A percentile compares a stretch with the other conserved stretches of the same genome.
Evolutionary conservation across 148 eudicot genomes (phyloP).

Genomic region (Pouteria glomerata): DNA sequence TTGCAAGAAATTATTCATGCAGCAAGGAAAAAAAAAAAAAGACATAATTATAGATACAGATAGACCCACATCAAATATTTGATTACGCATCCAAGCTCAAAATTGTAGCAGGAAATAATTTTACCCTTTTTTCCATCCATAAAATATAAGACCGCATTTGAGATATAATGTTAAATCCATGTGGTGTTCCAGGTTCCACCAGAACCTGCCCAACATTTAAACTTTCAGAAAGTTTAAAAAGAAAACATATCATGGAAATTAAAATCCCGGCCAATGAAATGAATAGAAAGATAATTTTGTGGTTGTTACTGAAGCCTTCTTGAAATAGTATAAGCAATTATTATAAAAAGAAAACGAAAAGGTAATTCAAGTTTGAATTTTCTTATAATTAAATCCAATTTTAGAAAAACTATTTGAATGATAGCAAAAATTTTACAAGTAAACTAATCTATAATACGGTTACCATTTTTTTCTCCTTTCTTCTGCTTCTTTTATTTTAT

Average conservation of each 20-base stretch:
- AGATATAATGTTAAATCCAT: conserved; percentile 82
- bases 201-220: conserved; percentile 49
- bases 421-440: not conserved
- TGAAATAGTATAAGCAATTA: too few relatives aligned
- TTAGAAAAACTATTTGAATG: not conserved
- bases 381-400: not conserved
- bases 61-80: not conserved
- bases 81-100: not conserved
- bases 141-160: conserved; percentile 92
- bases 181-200: conserved; percentile 96
- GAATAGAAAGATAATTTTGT: too few relatives aligned
- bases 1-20: conserved; percentile 2
- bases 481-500: not conserved
- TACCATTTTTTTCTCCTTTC: too few relatives aligned
- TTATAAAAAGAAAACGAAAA: not conserved
- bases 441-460: not conserved
- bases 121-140: conserved; percentile 99
- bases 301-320: too few relatives aligned
- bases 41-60: not conserved
- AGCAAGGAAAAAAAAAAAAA: not conserved
- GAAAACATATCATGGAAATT: not conserved
- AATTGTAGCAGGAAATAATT: not conserved
- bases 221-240: not conserved
- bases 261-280: not conserved
- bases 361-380: not conserved